These are phyloP conservation scores for Hibiscus trionum DNA, from an alignment of 345 rosid genomes.

Conservation along the genomic window DNA sequence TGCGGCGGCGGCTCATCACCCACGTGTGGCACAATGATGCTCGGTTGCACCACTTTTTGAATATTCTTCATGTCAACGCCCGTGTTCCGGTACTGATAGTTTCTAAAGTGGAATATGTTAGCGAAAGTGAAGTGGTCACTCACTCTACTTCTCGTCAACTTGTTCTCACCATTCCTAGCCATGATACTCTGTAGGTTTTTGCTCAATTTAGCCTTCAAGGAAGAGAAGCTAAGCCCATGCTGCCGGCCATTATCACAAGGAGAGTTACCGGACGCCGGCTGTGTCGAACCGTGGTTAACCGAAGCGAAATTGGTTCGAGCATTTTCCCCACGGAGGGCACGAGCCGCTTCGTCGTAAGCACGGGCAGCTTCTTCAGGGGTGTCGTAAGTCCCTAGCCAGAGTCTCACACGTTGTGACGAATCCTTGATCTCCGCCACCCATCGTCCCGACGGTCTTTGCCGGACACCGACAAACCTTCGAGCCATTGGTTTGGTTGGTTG, in stretches of 20 bases:
- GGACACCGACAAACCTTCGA: constrained; percentile 54
- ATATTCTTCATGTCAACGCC: constrained; percentile 25
- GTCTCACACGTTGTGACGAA: constrained; percentile 52
- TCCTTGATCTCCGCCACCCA: constrained; percentile 82
- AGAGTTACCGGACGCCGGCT: background rate
- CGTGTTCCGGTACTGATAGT: constrained; percentile 25
- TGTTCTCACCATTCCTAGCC: constrained; percentile 39
- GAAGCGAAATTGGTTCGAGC: constrained; percentile 58
- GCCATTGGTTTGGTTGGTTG: constrained; percentile 20
- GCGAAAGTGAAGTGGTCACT: constrained; percentile 66
- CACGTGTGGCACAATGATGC: constrained; percentile 46
- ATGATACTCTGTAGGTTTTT: constrained; percentile 55
- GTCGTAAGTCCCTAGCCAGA: constrained; percentile 70
- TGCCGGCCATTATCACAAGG: constrained; percentile 14
- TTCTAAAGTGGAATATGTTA: constrained; percentile 43
- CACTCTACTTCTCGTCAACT: constrained; percentile 49
- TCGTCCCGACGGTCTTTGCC: constrained; percentile 66
- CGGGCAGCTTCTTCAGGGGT: constrained; percentile 69
- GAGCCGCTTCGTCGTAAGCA: constrained; percentile 68
- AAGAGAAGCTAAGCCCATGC: constrained; percentile 45
- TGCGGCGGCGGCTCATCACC: background rate
- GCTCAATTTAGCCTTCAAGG: constrained; percentile 55
- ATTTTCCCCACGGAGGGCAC: constrained; percentile 58
- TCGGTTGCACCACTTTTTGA: constrained; percentile 57
- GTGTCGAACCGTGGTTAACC: constrained; percentile 6